Evolutionary conservation across 345 rosid species (phyloP).

Genomic region (Pelargonium nanum): DNA sequence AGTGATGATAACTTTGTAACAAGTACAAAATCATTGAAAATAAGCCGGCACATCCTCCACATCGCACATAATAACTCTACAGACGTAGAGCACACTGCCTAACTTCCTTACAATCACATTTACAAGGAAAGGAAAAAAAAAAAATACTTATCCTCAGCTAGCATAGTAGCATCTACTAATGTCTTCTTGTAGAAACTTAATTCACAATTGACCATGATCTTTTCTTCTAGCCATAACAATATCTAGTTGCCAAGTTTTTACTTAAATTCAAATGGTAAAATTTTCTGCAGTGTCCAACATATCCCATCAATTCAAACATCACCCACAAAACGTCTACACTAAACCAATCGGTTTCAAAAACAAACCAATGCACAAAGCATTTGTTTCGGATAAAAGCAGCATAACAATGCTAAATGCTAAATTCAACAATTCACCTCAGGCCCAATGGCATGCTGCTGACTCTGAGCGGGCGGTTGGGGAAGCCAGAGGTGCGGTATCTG

Average conservation of each 20-base stretch:
- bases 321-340: neutral
- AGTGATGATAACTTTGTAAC: neutral
- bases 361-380: too few relatives aligned
- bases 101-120: too few relatives aligned
- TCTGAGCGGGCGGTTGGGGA: constrained; percentile 58
- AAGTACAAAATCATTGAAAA: neutral
- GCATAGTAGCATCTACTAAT: too few relatives aligned
- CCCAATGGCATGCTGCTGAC: constrained; percentile 29
- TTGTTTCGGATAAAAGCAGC: too few relatives aligned
- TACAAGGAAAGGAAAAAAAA: too few relatives aligned
- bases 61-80: too few relatives aligned
- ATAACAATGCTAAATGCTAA: neutral
- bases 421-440: constrained; percentile 4
- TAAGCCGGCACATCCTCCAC: too few relatives aligned
- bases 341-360: neutral
- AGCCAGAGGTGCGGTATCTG: constrained; percentile 65
- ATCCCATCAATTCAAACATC: neutral
- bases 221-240: neutral
- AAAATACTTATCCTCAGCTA: too few relatives aligned
- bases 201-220: too few relatives aligned
- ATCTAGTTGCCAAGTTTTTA: neutral
- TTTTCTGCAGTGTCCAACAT: too few relatives aligned
- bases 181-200: too few relatives aligned
- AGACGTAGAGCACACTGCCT: too few relatives aligned
- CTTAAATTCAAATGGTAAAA: neutral